A percentile compares a stretch with the other conserved stretches of the same genome.
These are phyloP conservation scores for Citrus medica DNA, from an alignment of 345 rosid species.

Conservation along the genomic window DNA sequence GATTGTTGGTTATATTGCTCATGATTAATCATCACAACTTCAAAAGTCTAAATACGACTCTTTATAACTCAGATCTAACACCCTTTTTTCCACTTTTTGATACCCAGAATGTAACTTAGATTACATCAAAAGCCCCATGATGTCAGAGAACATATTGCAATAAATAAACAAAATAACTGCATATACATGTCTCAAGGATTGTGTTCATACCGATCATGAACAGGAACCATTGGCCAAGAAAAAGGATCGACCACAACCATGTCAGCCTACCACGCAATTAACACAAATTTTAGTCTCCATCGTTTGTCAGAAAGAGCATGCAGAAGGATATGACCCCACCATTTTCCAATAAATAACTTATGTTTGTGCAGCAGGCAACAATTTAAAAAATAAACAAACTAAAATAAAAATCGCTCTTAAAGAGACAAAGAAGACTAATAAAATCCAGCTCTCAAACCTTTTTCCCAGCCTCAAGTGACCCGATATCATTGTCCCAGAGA, in stretches of 20 bases:
- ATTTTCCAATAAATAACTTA: background rate
- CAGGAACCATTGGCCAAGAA: conserved; percentile 61
- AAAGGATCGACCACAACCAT: conserved; percentile 50
- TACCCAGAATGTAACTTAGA: background rate
- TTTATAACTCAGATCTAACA: background rate
- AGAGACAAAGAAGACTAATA: background rate
- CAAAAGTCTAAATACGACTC: background rate
- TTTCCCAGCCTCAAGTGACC: conserved; percentile 64
- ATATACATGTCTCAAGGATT: background rate
- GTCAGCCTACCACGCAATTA: conserved; percentile 49
- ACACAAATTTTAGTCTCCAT: conserved; percentile 7
- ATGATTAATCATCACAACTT: background rate
- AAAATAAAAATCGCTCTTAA: background rate
- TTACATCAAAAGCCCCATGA: background rate
- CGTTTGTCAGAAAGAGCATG: conserved; percentile 3
- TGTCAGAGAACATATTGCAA: background rate
- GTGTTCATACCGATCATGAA: conserved; percentile 54
- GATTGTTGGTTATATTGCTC: background rate
- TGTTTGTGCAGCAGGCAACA: background rate
- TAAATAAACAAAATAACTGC: background rate
- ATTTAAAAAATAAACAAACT: no score
- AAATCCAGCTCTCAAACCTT: conserved; percentile 38
- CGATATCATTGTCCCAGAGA: conserved; percentile 70
- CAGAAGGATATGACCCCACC: background rate
- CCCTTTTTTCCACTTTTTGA: background rate